A percentile compares a stretch with the other conserved stretches of the same genome.
phyloP scores from a whole-genome alignment of 2,329 filamentous ascomycete genomes.

The Alternaria conjuncta region DNA sequence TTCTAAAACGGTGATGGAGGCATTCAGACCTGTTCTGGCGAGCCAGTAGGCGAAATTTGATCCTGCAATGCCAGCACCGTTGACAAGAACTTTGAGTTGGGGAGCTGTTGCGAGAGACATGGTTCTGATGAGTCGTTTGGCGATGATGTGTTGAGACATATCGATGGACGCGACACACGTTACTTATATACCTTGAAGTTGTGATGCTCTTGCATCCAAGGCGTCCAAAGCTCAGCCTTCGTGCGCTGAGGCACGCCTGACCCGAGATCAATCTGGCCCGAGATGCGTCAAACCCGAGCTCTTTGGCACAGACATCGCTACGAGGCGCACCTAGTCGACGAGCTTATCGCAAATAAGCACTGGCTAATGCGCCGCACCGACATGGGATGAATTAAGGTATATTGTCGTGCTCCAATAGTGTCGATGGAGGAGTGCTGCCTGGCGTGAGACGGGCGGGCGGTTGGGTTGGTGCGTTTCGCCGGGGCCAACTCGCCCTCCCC shows the following conservation, averaged over 20 bases:
- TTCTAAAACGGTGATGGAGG: conserved; percentile 54
- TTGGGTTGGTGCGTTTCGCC: background rate
- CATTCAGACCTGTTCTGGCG: conserved; percentile 32
- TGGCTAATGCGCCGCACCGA: background rate
- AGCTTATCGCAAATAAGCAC: background rate
- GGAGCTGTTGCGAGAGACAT: conserved; percentile 16
- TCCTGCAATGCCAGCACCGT: conserved; percentile 50
- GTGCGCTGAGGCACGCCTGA: background rate
- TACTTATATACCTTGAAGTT: background rate
- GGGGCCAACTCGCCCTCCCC: background rate
- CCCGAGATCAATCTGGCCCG: background rate
- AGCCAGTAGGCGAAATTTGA: conserved; percentile 47
- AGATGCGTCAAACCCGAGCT: background rate
- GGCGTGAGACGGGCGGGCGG: background rate
- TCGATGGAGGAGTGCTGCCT: background rate
- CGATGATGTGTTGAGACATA: background rate
- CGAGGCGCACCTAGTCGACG: background rate
- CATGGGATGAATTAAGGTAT: background rate
- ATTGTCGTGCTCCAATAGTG: background rate
- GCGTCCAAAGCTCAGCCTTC: background rate
- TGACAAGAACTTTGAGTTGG: conserved; percentile 43
- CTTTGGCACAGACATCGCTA: background rate
- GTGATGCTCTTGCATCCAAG: background rate
- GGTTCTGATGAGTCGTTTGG: background rate
- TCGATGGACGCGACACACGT: background rate